These are phyloP conservation scores for Cercospora janseana DNA, from an alignment of 2,329 filamentous ascomycete genomes.

Conservation along the genomic window DNA sequence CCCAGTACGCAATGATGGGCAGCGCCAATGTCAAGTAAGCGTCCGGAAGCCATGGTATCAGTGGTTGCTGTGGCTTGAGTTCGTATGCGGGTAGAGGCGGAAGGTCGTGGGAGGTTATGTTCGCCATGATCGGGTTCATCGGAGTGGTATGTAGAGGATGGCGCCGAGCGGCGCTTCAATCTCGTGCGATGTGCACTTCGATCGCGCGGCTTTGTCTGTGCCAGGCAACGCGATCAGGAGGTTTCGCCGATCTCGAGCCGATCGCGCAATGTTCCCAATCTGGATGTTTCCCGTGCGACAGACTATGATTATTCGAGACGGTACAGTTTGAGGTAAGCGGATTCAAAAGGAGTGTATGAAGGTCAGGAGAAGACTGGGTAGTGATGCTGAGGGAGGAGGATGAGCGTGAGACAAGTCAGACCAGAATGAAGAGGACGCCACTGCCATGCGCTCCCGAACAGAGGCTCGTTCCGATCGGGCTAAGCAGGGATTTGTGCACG, in stretches of 20 bases:
- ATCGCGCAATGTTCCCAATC: background rate
- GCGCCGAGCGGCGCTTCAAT: constrained; percentile 16
- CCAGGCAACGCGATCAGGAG: constrained; percentile 12
- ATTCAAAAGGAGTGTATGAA: constrained; percentile 21
- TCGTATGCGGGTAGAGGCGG: constrained; percentile 85
- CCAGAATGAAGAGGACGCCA: constrained; percentile 2
- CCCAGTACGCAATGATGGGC: constrained; percentile 86
- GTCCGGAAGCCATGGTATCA: constrained; percentile 78
- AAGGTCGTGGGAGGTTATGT: constrained; percentile 59
- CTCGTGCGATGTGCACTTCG: constrained; percentile 3
- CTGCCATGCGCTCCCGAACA: constrained; percentile 4
- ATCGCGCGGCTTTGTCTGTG: constrained; percentile 2
- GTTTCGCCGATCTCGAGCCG: background rate
- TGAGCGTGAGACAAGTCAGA: constrained; percentile 13
- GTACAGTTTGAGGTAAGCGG: background rate
- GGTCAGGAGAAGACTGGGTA: constrained; percentile 14
- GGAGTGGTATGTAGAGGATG: constrained; percentile 7
- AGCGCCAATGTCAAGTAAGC: constrained; percentile 72
- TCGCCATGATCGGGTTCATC: constrained; percentile 30
- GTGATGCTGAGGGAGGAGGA: constrained; percentile 1
- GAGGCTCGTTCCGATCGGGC: constrained; percentile 1
- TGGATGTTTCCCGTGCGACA: background rate
- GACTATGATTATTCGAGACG: background rate
- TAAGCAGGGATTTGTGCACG: constrained; percentile 8
- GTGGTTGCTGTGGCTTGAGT: constrained; percentile 64